Evolutionary conservation across 345 rosid species (phyloP).

Genomic region (Chamaenerion angustifolium): DNA sequence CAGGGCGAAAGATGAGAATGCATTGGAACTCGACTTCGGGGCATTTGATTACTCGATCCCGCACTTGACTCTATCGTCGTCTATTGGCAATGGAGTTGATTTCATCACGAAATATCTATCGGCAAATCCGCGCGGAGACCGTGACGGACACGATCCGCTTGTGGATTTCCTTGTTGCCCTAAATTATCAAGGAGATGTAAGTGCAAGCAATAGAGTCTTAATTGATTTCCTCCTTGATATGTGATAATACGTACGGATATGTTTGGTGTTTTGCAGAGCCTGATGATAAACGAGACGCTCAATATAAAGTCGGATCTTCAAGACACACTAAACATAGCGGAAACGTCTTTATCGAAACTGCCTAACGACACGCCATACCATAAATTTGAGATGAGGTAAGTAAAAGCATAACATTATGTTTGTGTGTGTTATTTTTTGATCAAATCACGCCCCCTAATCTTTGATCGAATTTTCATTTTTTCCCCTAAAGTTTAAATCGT

Average conservation of each 20-base stretch:
- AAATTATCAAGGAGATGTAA: constrained; percentile 69
- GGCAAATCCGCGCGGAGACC: constrained; percentile 30
- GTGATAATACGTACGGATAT: background rate
- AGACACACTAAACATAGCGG: constrained; percentile 37
- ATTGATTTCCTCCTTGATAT: too few species aligned
- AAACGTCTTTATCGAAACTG: constrained; percentile 23
- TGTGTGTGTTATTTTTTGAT: too few species aligned
- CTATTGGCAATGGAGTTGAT: constrained; percentile 63
- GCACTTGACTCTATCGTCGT: constrained; percentile 48
- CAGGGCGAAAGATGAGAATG: constrained; percentile 82
- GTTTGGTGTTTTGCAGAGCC: constrained; percentile 25
- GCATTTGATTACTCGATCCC: constrained; percentile 51
- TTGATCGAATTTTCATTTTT: too few species aligned
- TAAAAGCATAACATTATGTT: background rate
- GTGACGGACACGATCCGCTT: constrained; percentile 23
- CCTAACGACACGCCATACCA: constrained; percentile 43
- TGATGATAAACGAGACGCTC: constrained; percentile 53
- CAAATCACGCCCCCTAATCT: too few species aligned
- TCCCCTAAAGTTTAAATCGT: too few species aligned
- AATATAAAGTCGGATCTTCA: constrained; percentile 49
- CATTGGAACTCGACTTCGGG: constrained; percentile 73
- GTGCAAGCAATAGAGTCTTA: constrained; percentile 23
- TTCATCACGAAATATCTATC: constrained; percentile 57
- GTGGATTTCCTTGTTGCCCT: constrained; percentile 50
- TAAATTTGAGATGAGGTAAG: constrained; percentile 50